Percentiles rank a stretch among this genome's conserved stretches.
Conservation (phyloP, 495 filamentous ascomycete species). For the Penicillium argentinense region DNA sequence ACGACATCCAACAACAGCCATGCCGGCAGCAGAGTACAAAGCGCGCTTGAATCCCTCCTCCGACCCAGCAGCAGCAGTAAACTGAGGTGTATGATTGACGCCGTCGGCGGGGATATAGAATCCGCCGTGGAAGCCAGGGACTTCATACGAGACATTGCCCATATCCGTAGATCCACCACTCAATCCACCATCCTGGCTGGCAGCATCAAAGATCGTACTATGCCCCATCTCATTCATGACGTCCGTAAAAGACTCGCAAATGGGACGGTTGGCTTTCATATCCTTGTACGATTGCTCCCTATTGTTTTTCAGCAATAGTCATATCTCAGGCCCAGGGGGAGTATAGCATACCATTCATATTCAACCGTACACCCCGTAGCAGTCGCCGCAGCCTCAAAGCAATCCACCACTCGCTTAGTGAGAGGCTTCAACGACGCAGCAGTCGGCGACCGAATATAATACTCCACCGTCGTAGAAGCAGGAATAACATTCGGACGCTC, state of each 20-base stretch:
- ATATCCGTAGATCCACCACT: constrained; percentile 40
- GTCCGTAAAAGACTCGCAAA: constrained; percentile 52
- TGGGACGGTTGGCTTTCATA: constrained; percentile 45
- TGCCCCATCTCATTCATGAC: constrained; percentile 48
- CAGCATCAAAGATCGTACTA: constrained; percentile 40
- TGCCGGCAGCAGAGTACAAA: constrained; percentile 53
- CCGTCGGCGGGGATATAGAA: constrained; percentile 52
- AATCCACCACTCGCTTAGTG: constrained; percentile 50
- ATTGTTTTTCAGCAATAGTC: not conserved
- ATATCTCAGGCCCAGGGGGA: not conserved
- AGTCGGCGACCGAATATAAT: constrained; percentile 54
- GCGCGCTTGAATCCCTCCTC: constrained; percentile 45
- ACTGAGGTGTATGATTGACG: constrained; percentile 55
- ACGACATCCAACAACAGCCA: constrained; percentile 53
- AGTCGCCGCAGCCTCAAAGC: constrained; percentile 55
- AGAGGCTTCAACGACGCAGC: constrained; percentile 41
- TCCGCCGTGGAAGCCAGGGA: constrained; percentile 57
- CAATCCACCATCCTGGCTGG: constrained; percentile 28
- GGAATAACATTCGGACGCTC: constrained; percentile 54
- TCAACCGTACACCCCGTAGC: constrained; percentile 56
- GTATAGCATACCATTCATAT: constrained; percentile 33
- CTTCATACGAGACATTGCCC: constrained; percentile 54
- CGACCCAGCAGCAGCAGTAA: constrained; percentile 52
- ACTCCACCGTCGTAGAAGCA: constrained; percentile 51
- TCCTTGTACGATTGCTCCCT: constrained; percentile 53